A percentile compares a stretch with the other conserved stretches of the same genome.
phyloP scores from a whole-genome alignment of 305 asterid genomes.

The Salvia sclarea region DNA sequence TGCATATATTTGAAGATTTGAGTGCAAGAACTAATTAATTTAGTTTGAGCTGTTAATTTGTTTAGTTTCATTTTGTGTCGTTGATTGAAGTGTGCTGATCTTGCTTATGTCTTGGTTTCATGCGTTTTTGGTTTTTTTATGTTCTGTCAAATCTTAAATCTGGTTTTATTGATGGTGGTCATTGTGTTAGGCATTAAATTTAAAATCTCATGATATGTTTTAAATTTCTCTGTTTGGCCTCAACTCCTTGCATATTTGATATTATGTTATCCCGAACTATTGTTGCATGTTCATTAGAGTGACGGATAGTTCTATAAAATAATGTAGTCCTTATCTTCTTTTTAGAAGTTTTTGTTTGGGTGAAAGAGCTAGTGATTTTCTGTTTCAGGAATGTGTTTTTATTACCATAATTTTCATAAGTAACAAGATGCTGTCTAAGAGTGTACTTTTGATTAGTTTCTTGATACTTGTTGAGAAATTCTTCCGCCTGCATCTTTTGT shows the following conservation, averaged over 20 bases:
- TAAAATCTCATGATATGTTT: neutral
- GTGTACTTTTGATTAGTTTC: neutral
- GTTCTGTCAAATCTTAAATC: neutral
- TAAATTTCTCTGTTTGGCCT: neutral
- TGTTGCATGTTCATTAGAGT: neutral
- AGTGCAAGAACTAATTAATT: constrained; percentile 7
- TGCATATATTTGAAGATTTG: constrained; percentile 22
- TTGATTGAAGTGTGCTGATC: neutral
- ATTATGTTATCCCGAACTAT: neutral
- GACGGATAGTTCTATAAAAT: too few species aligned
- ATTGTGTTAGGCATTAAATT: constrained; percentile 8
- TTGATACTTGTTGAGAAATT: neutral
- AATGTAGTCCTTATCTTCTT: neutral
- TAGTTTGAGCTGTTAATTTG: constrained; percentile 24
- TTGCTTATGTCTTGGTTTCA: neutral
- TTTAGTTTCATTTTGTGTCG: constrained; percentile 10
- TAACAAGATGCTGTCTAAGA: neutral
- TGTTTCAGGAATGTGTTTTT: neutral
- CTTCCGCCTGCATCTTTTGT: too few species aligned
- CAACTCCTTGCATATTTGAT: constrained; percentile 11
- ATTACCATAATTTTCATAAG: constrained; percentile 9
- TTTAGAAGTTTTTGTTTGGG: neutral
- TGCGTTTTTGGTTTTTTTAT: neutral
- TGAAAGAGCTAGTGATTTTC: neutral
- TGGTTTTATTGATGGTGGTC: constrained; percentile 4